Evolutionary conservation across 106 monocot species (phyloP).

Genomic region (Gastrodia elata): DNA sequence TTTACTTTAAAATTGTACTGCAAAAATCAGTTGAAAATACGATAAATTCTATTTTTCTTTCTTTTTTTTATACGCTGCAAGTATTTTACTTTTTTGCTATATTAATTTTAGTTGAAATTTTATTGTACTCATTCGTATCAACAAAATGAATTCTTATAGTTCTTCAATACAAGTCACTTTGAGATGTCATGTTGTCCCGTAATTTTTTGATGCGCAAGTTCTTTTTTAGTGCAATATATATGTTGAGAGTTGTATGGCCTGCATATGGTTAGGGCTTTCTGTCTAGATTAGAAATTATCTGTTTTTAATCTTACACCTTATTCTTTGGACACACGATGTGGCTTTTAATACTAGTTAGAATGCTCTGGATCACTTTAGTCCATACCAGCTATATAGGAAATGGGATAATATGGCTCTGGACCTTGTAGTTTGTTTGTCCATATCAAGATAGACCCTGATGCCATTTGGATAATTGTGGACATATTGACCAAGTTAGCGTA

Average conservation of each 20-base stretch:
- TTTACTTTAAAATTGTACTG: background rate
- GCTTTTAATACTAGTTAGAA: conserved; percentile 2
- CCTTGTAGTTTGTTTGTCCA: too few species aligned
- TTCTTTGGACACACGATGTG: background rate
- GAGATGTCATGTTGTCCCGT: background rate
- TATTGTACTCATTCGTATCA: background rate
- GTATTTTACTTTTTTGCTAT: background rate
- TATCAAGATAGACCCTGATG: too few species aligned
- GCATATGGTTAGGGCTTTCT: background rate
- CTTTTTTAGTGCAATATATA: too few species aligned
- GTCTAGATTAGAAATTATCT: background rate
- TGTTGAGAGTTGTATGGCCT: background rate
- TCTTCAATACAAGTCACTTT: background rate
- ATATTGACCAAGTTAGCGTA: too few species aligned
- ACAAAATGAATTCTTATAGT: background rate
- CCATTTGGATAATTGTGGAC: too few species aligned
- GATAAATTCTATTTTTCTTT: background rate
- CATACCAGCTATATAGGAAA: too few species aligned
- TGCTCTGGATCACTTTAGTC: background rate
- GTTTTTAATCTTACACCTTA: background rate
- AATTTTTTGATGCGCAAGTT: too few species aligned
- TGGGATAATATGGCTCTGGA: too few species aligned
- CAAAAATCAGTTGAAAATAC: background rate
- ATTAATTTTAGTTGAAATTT: background rate
- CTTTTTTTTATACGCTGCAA: background rate